phyloP scores from a whole-genome alignment of 2,329 filamentous ascomycete species.

The Ambrosiella xylebori region DNA sequence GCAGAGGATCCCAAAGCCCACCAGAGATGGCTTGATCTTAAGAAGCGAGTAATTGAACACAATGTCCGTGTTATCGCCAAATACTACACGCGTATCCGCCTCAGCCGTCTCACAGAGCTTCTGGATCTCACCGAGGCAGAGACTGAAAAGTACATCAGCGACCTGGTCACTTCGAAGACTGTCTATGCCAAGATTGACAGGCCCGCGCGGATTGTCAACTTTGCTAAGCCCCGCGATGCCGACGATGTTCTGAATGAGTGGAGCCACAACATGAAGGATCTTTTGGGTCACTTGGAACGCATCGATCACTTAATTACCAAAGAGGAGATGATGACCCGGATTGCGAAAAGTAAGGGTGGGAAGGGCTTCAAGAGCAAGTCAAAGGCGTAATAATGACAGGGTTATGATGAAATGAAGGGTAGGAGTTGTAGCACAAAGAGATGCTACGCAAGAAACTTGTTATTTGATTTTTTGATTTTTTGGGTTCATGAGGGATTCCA shows the following conservation, averaged over 20 bases:
- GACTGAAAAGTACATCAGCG: conserved; percentile 97
- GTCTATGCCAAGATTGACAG: conserved; percentile 96
- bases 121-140: conserved; percentile 87
- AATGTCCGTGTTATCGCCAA: conserved; percentile 95
- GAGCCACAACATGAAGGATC: conserved; percentile 94
- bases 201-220: conserved; percentile 79
- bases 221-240: conserved; percentile 84
- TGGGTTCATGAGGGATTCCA: conserved; percentile 17
- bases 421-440: not conserved
- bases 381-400: conserved; percentile 17
- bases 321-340: conserved; percentile 99
- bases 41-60: conserved; percentile 97
- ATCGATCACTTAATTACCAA: conserved; percentile 98
- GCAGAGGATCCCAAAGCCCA: conserved; percentile 64
- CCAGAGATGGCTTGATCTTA: conserved; percentile 80
- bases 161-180: conserved; percentile 92
- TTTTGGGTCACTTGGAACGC: conserved; percentile 68
- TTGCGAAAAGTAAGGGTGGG: conserved; percentile 26
- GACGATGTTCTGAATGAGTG: conserved; percentile 97
- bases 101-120: conserved; percentile 74
- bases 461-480: conserved; percentile 8
- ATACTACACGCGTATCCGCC: conserved; percentile 95
- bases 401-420: not conserved
- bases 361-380: conserved; percentile 21
- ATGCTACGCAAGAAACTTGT: not conserved